Base-by-base conservation (phyloP, 2,329 filamentous ascomycete species). In the Emmonsiellopsis sp. region DNA sequence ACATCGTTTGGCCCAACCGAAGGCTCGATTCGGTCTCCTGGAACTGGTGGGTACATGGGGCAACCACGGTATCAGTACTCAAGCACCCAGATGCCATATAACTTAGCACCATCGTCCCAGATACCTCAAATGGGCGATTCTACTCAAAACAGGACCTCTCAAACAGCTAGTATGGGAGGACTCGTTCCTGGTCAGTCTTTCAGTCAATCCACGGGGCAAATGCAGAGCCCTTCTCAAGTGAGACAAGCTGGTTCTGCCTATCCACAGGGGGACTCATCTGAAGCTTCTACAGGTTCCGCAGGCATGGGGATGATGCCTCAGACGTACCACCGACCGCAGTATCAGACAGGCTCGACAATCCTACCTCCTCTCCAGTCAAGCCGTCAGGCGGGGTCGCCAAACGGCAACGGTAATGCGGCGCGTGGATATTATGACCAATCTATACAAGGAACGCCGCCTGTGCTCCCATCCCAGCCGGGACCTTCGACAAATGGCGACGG, bases 11-110 rank as follows among this genome's bases (percentile, higher is more conserved):
- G 46, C 3, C 9, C 35, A 7, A 26, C 34, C 31, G 67, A 69
- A 57, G 63, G 62, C 43, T 70, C 70, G 57, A 58, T 63, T 54
- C 65, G 66, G 54, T 55, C 65, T 35, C 65, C 49, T 51, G 49
- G 38, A 51, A 11, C 35, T 4, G 15, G 38, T 26, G 49, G 64
- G 55, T 69, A 68, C 20, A 40, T 49, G 20, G 46, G 46, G 50
- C 63, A 66, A 53, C 57, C 62, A 37, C 62, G 59, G 51, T 67
- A 66, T 54, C 43, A 34, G n/a, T 41, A 38, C 50, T 43, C 47
- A 16, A 32, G 20, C 31, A 3, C 41, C n/a, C 41, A 51, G 16
- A 43, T 49, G 46, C 46, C 46, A 49, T 49, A 49, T 20, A 49
- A 40, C 31, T 10, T 49, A 26, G 35, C 46, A 40, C 34, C 46